Evolutionary conservation across 257 asterid genomes (phyloP), one percentile per base, ranked within the genome.

Genomic region (Nicotiana otophora): DNA sequence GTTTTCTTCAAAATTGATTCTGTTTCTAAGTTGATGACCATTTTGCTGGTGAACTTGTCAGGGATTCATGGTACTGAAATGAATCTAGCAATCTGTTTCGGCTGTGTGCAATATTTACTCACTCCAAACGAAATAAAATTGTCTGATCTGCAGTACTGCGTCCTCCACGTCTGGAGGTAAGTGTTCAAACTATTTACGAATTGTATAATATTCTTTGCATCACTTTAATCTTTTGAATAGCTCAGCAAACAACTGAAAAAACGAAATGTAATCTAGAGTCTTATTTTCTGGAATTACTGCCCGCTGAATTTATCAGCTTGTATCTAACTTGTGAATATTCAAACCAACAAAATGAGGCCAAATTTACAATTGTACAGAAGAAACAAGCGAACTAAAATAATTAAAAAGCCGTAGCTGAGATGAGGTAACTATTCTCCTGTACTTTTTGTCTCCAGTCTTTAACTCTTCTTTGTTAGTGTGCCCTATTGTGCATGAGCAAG

Each of bases 271-370:
- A 7, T 60, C 31, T 60, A 5, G 31, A 8, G 30, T 62, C 68
- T 62, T 62, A 62, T 62, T 62, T 62, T 62, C 68, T 62, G 68
- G 68, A 23, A 62, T 62, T 23, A 62, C 68, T 4, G 19, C 68
- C 17, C 1, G 68, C 34, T 62, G 68, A 62, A 62, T 62, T 62
- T 28, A 26, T 26, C 68, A 62, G 68, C 34, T 26, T 26, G 8
- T 62, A 62, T 26, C 68, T 62, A 23, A 26, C 78, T 69, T 39
- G n/a, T 69, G 57, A n/a, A 3, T 42, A 10, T 69, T 11, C 57
- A 69, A 69, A 69, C 31, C 19, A 69, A 69, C 78, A 69, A 69
- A 69, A 69, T 39, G 61, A 72, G 36, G 61, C 60, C 31, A 72
- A 70, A 58, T 72, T 72, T 36, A 72, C 39, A 46, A 42, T 72